These are phyloP conservation scores for Dionaea muscipula DNA, from an alignment of 179 eudicot genomes.

Conservation along the genomic window DNA sequence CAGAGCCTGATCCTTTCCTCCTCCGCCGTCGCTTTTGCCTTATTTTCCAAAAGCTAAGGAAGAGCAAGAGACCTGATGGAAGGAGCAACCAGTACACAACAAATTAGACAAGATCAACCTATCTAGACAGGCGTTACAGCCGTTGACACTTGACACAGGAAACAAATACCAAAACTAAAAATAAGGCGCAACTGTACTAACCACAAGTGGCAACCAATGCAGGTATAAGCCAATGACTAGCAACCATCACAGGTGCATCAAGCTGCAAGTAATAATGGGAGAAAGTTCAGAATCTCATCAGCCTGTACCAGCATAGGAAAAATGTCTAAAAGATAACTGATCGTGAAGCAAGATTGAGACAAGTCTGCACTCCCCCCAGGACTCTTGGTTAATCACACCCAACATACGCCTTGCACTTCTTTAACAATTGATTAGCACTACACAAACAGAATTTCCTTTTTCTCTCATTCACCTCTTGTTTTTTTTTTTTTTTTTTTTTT, in stretches of 20 bases:
- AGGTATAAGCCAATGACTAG: slow-evolving; percentile 81
- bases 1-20: slow-evolving; percentile 60
- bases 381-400: too few relatives aligned
- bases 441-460: too few relatives aligned
- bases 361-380: too few relatives aligned
- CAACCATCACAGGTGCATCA: slow-evolving; percentile 56
- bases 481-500: too few relatives aligned
- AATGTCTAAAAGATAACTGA: too few relatives aligned
- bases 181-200: slow-evolving; percentile 19
- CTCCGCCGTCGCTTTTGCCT: slow-evolving; percentile 67
- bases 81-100: not conserved
- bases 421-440: too few relatives aligned
- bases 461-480: too few relatives aligned
- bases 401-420: too few relatives aligned
- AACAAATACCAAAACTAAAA: not conserved
- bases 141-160: not conserved
- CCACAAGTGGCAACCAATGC: slow-evolving; percentile 59
- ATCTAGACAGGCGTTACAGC: too few relatives aligned
- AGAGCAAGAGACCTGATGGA: slow-evolving; percentile 47
- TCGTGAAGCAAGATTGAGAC: too few relatives aligned
- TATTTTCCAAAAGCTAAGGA: slow-evolving; percentile 73
- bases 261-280: slow-evolving; percentile 41
- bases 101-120: not conserved
- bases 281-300: not conserved
- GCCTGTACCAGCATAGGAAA: too few relatives aligned